Conservation (phyloP, 495 filamentous ascomycete species). For the Penicillium dipodomyicola region DNA sequence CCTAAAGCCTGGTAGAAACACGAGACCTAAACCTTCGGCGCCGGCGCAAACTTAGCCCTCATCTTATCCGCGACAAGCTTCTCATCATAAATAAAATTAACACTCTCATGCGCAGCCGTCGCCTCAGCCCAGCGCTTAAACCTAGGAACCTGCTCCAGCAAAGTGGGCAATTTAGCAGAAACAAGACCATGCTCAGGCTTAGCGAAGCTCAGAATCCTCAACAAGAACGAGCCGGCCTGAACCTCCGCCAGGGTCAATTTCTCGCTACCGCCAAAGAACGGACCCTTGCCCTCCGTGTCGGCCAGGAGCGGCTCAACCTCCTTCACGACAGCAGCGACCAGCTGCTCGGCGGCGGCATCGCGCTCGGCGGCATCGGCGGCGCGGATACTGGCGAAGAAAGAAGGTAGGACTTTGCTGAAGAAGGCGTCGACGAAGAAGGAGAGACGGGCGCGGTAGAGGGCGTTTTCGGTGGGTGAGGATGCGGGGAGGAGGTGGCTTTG, state of each 20-base stretch:
- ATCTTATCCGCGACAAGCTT: conserved; percentile 24
- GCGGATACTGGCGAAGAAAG: conserved; percentile 44
- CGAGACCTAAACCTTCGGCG: conserved; percentile 22
- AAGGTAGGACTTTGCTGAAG: conserved; percentile 56
- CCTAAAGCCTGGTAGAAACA: background rate
- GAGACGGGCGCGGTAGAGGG: conserved; percentile 64
- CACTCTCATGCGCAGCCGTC: conserved; percentile 61
- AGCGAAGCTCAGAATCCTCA: conserved; percentile 53
- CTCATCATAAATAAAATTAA: conserved; percentile 62
- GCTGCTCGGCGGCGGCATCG: conserved; percentile 28
- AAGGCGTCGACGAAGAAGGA: conserved; percentile 78
- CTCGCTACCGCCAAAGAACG: conserved; percentile 79
- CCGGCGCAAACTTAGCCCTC: conserved; percentile 28
- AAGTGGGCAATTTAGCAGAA: conserved; percentile 45
- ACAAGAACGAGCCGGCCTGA: conserved; percentile 63
- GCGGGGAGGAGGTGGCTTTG: conserved; percentile 49
- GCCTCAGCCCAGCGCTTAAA: conserved; percentile 68
- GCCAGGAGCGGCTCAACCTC: conserved; percentile 71
- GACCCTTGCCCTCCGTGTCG: conserved; percentile 50
- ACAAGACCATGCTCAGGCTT: conserved; percentile 52
- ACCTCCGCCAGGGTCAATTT: conserved; percentile 76
- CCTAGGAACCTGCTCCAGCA: conserved; percentile 56
- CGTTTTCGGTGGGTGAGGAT: conserved; percentile 34
- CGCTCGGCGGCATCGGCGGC: conserved; percentile 39
- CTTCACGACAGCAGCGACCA: conserved; percentile 58